Evolutionary conservation across 108 stramenopile species (phyloP).

Genomic region (Cyclotella sp.): DNA sequence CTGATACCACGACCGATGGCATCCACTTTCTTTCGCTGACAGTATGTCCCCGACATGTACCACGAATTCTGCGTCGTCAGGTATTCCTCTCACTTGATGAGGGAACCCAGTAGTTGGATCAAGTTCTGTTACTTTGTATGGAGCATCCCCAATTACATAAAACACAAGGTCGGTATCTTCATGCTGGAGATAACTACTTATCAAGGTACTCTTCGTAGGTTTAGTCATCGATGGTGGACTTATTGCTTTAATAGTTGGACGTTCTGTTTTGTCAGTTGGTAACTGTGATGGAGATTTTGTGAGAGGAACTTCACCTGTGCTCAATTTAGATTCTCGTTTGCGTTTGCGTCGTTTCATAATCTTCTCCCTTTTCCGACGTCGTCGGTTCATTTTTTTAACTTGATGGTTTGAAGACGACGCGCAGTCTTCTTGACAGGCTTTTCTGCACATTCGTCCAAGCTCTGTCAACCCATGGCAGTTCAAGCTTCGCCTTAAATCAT

Average conservation of each 20-base stretch:
- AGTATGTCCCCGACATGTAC: slow-evolving; percentile 28
- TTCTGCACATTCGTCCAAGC: slow-evolving; percentile 14
- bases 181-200: background rate
- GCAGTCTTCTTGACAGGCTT: slow-evolving; percentile 1
- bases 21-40: slow-evolving; percentile 5
- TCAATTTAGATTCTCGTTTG: background rate
- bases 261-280: slow-evolving; percentile 12
- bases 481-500: background rate
- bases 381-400: background rate
- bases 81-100: slow-evolving; percentile 12
- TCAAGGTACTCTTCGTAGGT: background rate
- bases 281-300: background rate
- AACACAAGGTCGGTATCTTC: background rate
- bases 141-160: slow-evolving; percentile 19
- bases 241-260: background rate
- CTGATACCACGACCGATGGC: slow-evolving; percentile 11
- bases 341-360: background rate
- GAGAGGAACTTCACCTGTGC: background rate
- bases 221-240: background rate
- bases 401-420: background rate
- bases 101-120: slow-evolving; percentile 10
- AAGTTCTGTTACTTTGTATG: slow-evolving; percentile 22
- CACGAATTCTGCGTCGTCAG: slow-evolving; percentile 23
- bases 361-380: background rate
- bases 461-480: slow-evolving; percentile 12